Base-by-base conservation (phyloP, 371 early-diverging fungal genomes). In the Conidiobolus incongruus region DNA sequence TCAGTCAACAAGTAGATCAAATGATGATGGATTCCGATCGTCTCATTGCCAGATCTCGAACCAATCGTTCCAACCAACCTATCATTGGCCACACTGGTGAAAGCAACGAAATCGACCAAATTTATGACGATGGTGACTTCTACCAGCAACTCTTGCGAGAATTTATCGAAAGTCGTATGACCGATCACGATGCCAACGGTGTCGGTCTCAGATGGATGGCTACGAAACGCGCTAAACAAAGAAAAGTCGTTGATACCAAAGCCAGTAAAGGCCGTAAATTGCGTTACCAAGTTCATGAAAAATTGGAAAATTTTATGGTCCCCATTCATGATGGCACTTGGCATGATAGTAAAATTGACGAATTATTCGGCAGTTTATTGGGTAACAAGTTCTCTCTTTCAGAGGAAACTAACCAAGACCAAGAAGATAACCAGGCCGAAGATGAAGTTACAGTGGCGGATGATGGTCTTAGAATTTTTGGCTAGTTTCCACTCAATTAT, bases 111-210 rank as follows among this genome's bases (percentile, higher is more conserved):
- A 55, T 55, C 13, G 88, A 26, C 4, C 26, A 90, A 47, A 74
- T 94, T 21, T 94, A 89, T 64, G 94, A 94, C 51, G 95, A 94
- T 49, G 68, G 74, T 13, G 95, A 94, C 56, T 94, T 85, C 54
- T 93, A 94, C 57, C 83, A 84, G 48, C 82, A 81, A 47, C 68
- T 85, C 32, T 52, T 94, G 47, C 75, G 83, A 40, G 95, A 94
- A 60, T 61, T 93, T 44, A 87, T 94, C 46, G 92, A 94, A 52
- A 74, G 75, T 38, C 71, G 85, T 31, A 85, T 87, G 84, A 71
- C 76, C 3, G 83, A 84, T 48, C 72, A 75, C 19, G 35, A 89
- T 46, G 77, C 83, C 8, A 58, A 72, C 13, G 69, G 72, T 16
- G 62, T 75, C 33, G 76, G 77, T 11, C 69, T 80, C 55, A 73